These are phyloP conservation scores for Cyclostephanos tholiformis DNA, from an alignment of 108 stramenopile species.

Conservation along the genomic window DNA sequence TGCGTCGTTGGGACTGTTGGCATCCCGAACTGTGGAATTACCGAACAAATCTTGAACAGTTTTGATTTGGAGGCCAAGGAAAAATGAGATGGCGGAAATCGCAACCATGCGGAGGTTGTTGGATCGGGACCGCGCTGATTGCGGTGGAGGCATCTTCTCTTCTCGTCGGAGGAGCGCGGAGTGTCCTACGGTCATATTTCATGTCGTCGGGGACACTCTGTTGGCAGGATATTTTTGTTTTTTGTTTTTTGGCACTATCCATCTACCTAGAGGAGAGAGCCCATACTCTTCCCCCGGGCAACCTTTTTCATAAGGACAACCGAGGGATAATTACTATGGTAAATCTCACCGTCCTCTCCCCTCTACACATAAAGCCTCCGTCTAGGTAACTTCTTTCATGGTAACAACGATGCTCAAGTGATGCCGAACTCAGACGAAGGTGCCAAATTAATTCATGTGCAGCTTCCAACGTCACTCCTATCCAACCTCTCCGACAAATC, in stretches of 20 bases:
- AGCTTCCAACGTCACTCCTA: slow-evolving; percentile 18
- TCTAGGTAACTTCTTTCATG: no score
- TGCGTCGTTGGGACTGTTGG: background rate
- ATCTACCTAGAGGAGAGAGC: no score
- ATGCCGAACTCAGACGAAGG: background rate
- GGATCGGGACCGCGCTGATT: background rate
- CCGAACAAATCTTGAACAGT: background rate
- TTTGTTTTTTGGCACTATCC: no score
- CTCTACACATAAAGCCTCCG: no score
- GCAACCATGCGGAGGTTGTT: slow-evolving; percentile 6
- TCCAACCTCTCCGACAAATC: slow-evolving; percentile 16
- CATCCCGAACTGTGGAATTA: background rate
- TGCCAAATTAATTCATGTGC: slow-evolving; percentile 4
- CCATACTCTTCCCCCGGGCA: no score
- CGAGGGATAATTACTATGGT: no score
- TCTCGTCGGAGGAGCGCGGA: background rate
- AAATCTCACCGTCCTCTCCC: no score
- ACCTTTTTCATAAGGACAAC: no score
- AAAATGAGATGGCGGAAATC: background rate
- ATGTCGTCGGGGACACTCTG: no score
- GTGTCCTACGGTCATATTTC: no score
- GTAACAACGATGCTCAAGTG: background rate
- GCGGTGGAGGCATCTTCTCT: background rate
- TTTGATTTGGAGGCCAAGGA: background rate
- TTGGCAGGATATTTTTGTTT: no score